A percentile compares a stretch with the other conserved stretches of the same genome.
Conservation (phyloP, 805 yeast species). For the Kazachstania kunashirensis region DNA sequence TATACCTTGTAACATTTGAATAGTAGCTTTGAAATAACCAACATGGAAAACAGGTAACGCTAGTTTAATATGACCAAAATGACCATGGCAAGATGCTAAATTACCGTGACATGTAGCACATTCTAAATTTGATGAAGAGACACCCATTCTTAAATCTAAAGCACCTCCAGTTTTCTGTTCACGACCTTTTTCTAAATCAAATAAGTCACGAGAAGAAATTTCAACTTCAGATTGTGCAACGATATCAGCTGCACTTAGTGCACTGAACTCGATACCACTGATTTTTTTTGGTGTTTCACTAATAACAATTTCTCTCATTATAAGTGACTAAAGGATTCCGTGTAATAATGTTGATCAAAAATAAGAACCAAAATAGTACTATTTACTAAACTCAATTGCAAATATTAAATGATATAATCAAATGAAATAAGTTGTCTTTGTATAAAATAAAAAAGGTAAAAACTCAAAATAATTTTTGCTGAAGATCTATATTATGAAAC, state of each 20-base stretch:
- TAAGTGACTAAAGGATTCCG: no score
- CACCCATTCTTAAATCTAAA: conserved; percentile 88
- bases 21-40: conserved; percentile 89
- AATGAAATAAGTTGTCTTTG: no score
- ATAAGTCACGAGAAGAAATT: conserved; percentile 80
- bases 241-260: conserved; percentile 84
- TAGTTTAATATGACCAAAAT: conserved; percentile 87
- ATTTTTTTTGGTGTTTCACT: conserved; percentile 87
- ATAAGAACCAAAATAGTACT: no score
- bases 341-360: no score
- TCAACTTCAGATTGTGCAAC: conserved; percentile 92
- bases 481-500: no score
- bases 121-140: conserved; percentile 72
- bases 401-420: no score
- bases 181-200: conserved; percentile 83
- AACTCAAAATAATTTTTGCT: no score
- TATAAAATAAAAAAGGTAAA: no score
- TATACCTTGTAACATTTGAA: conserved; percentile 77
- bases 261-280: conserved; percentile 84
- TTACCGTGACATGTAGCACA: conserved; percentile 90
- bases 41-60: conserved; percentile 96
- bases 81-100: conserved; percentile 94
- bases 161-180: conserved; percentile 81
- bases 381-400: no score
- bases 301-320: conserved; percentile 35